Base-by-base conservation (phyloP, 305 asterid genomes). In the Fraxinus angustifolia region DNA sequence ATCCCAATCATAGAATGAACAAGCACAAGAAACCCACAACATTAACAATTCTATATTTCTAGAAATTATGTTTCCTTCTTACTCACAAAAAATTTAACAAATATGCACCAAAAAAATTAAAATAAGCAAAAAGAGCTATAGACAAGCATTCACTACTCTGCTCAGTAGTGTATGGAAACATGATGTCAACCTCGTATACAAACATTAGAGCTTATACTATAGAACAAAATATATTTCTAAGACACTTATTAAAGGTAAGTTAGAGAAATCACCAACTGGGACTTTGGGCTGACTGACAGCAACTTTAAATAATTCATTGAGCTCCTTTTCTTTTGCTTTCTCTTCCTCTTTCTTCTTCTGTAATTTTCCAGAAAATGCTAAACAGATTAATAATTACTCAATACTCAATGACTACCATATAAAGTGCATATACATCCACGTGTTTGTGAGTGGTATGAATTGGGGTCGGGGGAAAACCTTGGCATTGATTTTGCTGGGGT, bases 281-380 rank as follows among this genome's bases (percentile, higher is more conserved):
- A 93, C 97, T 89, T 95, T 95, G 62, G 99, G 99, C 86, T 95
- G 99, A 89, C 86, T 91, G 65, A 95, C 89, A 45, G 99, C 98
- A 80, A 95, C 88, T 86, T 94, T 94, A 82, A 95, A 87, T 86
- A 95, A 80, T 48, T 95, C 99, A 45, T 82, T 88, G 75, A 95
- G 92, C 92, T 95, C 99, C 91, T 85, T 92, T 88, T 95, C 98
- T 80, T 87, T 91, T 2, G 95, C 96, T 88, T 85, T 89, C 91
- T 92, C 99, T 86, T 95, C 99, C 50, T 95, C 99, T 84, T 90
- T 95, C 93, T 95, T 95, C 91, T 94, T 95, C 99, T 95, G 97
- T 81, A 73, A 76, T 74, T 79, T 8, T 56, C 60, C 23, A 75
- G 26, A 6, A 33, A 71, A 62, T 38, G 11, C 3, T 60, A n/a